Evolutionary conservation across 257 asterid genomes (phyloP).

Genomic region (Solanum sitiens): DNA sequence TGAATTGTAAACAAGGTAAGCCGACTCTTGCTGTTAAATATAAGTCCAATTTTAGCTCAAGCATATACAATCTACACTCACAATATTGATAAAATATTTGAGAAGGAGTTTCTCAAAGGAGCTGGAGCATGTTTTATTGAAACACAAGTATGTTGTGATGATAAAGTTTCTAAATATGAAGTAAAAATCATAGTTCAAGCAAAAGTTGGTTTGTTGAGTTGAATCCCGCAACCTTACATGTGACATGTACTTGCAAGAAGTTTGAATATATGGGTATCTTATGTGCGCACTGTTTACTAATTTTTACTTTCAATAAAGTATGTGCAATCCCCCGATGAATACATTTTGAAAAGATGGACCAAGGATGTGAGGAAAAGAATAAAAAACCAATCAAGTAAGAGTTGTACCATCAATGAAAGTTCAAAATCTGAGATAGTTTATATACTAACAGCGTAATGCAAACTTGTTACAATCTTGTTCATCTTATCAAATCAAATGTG

Average conservation of each 20-base stretch:
- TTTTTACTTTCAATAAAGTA: too few relatives aligned
- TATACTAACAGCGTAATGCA: background rate
- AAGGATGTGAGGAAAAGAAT: background rate
- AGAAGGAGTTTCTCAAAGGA: too few relatives aligned
- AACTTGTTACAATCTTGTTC: background rate
- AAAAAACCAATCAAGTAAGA: background rate
- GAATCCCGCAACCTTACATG: background rate
- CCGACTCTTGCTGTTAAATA: too few relatives aligned
- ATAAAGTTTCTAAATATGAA: too few relatives aligned
- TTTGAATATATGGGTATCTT: too few relatives aligned
- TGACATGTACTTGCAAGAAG: background rate
- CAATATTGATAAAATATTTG: too few relatives aligned
- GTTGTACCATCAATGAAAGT: background rate
- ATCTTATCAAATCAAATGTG: background rate
- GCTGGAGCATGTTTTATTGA: too few relatives aligned
- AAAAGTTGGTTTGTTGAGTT: background rate
- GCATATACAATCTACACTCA: too few relatives aligned
- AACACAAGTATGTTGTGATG: too few relatives aligned
- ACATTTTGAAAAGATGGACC: background rate
- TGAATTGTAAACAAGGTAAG: too few relatives aligned
- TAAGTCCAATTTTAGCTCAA: too few relatives aligned
- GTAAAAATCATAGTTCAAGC: background rate
- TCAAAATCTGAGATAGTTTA: background rate
- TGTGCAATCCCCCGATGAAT: background rate
- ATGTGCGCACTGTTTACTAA: too few relatives aligned